Evolutionary conservation across 768 basidiomycete species (phyloP).

Genomic region (Hebeloma cylindrosporum): DNA sequence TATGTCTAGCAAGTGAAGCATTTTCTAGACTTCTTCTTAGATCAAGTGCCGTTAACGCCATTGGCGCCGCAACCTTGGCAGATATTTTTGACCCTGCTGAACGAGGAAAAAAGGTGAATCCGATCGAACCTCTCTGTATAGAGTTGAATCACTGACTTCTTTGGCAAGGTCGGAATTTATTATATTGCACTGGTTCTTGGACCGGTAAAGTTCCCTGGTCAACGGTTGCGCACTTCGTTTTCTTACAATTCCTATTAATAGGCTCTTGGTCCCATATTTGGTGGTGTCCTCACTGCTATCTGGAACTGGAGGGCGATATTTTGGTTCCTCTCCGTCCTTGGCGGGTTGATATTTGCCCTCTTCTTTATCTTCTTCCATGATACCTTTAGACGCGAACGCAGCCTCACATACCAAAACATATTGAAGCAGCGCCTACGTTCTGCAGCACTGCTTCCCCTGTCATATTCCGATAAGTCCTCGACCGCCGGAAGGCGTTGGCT

Average conservation of each 20-base stretch:
- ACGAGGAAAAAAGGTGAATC: conserved; percentile 58
- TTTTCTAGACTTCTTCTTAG: conserved; percentile 27
- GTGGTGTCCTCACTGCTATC: conserved; percentile 63
- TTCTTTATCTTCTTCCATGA: conserved; percentile 76
- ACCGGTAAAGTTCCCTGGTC: conserved; percentile 32
- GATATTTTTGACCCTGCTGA: conserved; percentile 77
- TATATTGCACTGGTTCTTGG: conserved; percentile 81
- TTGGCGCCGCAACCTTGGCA: conserved; percentile 77
- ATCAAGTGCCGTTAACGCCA: conserved; percentile 64
- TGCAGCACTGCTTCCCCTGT: background rate
- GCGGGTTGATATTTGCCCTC: conserved; percentile 49
- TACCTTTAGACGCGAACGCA: conserved; percentile 82
- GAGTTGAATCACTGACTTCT: background rate
- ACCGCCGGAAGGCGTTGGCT: conserved; percentile 1
- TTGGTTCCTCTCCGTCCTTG: conserved; percentile 75
- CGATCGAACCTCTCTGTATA: background rate
- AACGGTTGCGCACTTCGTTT: too few species aligned
- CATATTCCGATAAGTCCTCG: background rate
- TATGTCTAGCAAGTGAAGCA: background rate
- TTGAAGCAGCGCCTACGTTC: conserved; percentile 43
- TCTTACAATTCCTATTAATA: conserved; percentile 10
- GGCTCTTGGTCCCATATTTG: conserved; percentile 70
- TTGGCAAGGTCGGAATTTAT: conserved; percentile 66
- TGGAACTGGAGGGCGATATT: conserved; percentile 82
- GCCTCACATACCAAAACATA: conserved; percentile 72